Evolutionary conservation across 257 asterid species (phyloP), one percentile per base, ranked within the genome.

Genomic region (Euphrasia confusa): DNA sequence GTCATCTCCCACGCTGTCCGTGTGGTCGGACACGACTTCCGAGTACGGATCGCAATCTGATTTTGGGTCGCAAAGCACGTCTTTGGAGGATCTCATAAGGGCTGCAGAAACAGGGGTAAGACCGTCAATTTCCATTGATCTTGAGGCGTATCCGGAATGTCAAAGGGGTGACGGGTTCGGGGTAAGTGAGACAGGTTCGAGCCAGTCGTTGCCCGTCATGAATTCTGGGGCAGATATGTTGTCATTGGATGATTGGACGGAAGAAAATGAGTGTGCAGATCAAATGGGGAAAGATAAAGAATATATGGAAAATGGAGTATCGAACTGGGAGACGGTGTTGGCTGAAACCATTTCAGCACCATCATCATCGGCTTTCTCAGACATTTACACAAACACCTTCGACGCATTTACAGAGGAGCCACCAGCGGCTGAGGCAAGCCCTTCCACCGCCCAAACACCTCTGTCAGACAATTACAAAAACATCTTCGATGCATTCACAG

Each of bases 81-180:
- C 96, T 0, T 40, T 88, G 17, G 88, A 85, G 55, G 95, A 88
- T 0, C 69, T 88, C 9, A 84, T 88, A 58, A 77, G 81, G 24
- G 93, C 95, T 37, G 77, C 90, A 0, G 93, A 79, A 62, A 66
- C 76, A 4, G 79, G 71, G 28, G 15, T 12, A 12, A 10, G 14
- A 42, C 49, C 13, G 12, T 42, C 14, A 11, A 53, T 85, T 47
- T 88, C 96, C 2, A 88, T 85, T 10, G 93, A 81, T 28, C 73
- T 88, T 47, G 96, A 88, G 70, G 86, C 77, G 4, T 88, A 83
- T 32, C 52, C 78, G 0, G 83, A 61, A 28, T 44, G 75, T 10
- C 76, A 54, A 24, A 63, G 69, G 28, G 90, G 79, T 33, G 75
- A 66, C 10, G 21, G 78, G 0, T 74, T 75, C 52, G 48, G 39